Evolutionary conservation across 768 basidiomycete species (phyloP), one percentile per base, ranked within the genome.

Genomic region (Pisolithus tinctorius): DNA sequence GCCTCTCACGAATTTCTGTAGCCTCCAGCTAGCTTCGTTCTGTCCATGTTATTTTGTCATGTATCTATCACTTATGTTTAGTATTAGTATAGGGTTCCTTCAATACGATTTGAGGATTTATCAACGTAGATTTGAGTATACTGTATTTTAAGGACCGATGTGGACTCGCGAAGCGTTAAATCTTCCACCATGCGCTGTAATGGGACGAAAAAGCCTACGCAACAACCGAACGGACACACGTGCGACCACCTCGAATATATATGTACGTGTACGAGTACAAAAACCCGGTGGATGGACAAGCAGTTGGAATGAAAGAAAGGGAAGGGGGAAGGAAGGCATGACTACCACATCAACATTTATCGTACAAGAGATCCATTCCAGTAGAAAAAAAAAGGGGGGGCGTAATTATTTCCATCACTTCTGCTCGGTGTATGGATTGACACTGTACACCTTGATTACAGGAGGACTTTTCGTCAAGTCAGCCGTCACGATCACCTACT

Each of bases 401-500:
- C 14, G 43, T 27, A 23, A 17, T 47, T 8, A 30, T 39, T 11
- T 58, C 69, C 59, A 74, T 66, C 74, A 74, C 68, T 78, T 79
- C 56, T 72, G 69, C 54, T 78, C 77, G 39, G 89, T 84, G 67
- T 89, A 94, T 7, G 93, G 93, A 64, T 93, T 93, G 62, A 93
- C 88, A 61, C 91, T 93, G 76, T 93, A 93, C 51, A 98, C 93
- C 70, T 96, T 94, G 77, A 98, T 88, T 62, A 97, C 90, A 4
- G 93, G 93, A 38, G 93, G 93, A 59, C 88, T 92, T 81, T 95
- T 96, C 55, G 91, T 92, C 59, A 95, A 71, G 67, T 97, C 93
- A 30, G 92, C 92, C 39, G 93, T 94, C 59, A 96, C 85, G 62
- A 96, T 94, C 59, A 94, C 92, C 90, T 93, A 58, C 3, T 52